phyloP scores from a whole-genome alignment of 106 monocot species.

The Platanthera guangdongensis region DNA sequence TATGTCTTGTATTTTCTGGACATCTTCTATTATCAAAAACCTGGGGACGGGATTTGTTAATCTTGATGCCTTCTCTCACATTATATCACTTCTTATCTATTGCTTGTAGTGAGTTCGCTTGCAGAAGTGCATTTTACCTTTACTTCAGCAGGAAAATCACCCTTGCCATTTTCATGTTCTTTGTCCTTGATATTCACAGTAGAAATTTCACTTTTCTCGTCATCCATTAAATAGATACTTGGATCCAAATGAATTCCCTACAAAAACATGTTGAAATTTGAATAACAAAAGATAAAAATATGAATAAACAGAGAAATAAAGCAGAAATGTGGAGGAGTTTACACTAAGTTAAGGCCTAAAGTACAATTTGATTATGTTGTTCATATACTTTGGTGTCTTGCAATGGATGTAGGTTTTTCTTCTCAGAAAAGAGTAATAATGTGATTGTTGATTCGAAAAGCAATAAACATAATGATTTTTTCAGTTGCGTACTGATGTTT shows the following conservation, averaged over 20 bases:
- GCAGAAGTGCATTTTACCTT: constrained; percentile 14
- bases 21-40: constrained; percentile 15
- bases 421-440: neutral
- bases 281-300: neutral
- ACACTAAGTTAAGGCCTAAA: too few relatives aligned
- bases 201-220: constrained; percentile 51
- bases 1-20: constrained; percentile 2
- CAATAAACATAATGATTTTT: neutral
- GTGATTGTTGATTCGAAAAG: neutral
- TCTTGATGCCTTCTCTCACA: constrained; percentile 17
- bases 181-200: constrained; percentile 17
- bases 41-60: constrained; percentile 18
- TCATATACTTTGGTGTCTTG: neutral
- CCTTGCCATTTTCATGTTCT: constrained; percentile 7
- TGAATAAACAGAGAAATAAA: neutral
- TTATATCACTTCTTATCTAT: neutral
- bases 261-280: constrained; percentile 16
- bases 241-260: constrained; percentile 99
- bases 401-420: neutral
- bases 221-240: constrained; percentile 97
- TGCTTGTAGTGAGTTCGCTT: constrained; percentile 10
- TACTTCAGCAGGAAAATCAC: constrained; percentile 10
- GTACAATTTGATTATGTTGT: neutral
- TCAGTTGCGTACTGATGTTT: neutral
- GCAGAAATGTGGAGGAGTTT: neutral